These are phyloP conservation scores for Termitomyces heimii DNA, from an alignment of 768 basidiomycete genomes.

Conservation along the genomic window DNA sequence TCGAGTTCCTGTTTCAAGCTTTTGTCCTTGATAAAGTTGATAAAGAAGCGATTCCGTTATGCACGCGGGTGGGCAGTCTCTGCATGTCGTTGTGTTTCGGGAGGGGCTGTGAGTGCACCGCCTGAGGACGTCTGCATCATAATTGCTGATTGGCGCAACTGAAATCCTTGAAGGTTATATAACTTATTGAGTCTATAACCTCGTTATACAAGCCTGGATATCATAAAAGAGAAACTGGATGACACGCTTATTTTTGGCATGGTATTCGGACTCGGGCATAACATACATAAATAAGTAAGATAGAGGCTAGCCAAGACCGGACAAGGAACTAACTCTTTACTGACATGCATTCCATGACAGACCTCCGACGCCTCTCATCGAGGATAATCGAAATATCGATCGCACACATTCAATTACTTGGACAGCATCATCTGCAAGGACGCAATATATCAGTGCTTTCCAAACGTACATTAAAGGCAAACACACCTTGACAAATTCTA, in stretches of 20 bases:
- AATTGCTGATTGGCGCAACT: neutral
- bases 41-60: neutral
- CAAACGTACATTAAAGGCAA: neutral
- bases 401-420: slow-evolving; percentile 35
- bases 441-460: neutral
- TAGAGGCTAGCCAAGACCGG: slow-evolving; percentile 7
- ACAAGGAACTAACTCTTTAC: neutral
- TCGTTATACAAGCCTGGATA: neutral
- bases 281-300: slow-evolving; percentile 13
- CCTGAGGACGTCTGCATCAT: neutral
- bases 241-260: neutral
- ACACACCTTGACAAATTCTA: slow-evolving; percentile 73
- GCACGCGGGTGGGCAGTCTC: neutral
- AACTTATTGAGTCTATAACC: neutral
- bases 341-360: neutral
- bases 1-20: neutral
- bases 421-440: slow-evolving; percentile 63
- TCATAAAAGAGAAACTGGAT: neutral
- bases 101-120: neutral
- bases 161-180: slow-evolving; percentile 1
- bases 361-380: neutral
- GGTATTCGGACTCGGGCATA: slow-evolving; percentile 1
- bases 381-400: slow-evolving; percentile 3
- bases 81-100: neutral
- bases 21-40: neutral